Evolutionary conservation across 495 filamentous ascomycete species (phyloP).

Genomic region (Neurospora pannonica): DNA sequence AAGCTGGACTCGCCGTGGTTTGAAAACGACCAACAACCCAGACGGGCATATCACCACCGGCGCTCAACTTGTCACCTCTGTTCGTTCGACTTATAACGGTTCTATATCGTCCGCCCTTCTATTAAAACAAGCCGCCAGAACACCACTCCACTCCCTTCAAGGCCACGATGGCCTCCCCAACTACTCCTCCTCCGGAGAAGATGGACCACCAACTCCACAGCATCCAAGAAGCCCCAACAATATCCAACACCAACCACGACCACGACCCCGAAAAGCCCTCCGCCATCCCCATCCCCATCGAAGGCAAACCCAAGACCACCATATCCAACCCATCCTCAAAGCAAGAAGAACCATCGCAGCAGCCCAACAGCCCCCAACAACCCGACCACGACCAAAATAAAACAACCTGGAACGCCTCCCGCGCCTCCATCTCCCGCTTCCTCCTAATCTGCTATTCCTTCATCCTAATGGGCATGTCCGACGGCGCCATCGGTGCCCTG

Average conservation of each 20-base stretch:
- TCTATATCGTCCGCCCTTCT: neutral
- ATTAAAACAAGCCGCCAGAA: neutral
- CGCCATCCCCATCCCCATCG: neutral
- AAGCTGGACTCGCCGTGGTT: neutral
- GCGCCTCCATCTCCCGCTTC: conserved; percentile 55
- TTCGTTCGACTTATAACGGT: neutral
- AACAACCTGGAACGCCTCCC: conserved; percentile 56
- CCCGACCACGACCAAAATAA: neutral
- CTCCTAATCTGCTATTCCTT: conserved; percentile 64
- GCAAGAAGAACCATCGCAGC: no score
- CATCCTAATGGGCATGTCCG: conserved; percentile 71
- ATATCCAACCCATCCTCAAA: neutral
- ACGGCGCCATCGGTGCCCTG: conserved; percentile 61
- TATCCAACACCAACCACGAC: neutral
- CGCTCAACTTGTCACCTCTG: neutral
- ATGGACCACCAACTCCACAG: neutral
- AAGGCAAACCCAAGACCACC: neutral
- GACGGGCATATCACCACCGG: neutral
- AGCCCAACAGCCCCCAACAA: neutral
- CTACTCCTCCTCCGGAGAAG: neutral
- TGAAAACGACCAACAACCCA: neutral
- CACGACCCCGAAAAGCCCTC: neutral
- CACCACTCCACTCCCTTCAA: neutral
- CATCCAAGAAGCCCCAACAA: neutral
- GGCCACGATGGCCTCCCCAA: neutral